Base-by-base conservation (phyloP, 148 eudicot species). In the Rhododendron henanense region DNA sequence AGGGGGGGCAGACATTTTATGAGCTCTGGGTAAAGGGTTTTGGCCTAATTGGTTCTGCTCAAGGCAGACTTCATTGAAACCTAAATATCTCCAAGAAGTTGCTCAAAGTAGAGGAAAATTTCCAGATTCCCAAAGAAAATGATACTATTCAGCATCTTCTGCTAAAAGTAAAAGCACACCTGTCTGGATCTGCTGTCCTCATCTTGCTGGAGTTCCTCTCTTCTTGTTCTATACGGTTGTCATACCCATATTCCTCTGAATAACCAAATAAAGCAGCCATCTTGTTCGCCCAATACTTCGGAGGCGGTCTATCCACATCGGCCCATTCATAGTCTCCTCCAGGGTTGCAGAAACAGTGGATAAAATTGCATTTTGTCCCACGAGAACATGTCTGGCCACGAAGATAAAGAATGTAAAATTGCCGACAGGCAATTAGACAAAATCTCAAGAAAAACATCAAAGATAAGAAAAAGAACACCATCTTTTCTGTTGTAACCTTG, bases 261-360 rank as follows among this genome's bases (percentile, higher is more conserved):
- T 91, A 89, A 44, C 99, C 99, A 90, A 96, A 96, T 78, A 96
- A 92, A 84, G 94, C 94, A 89, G 81, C 91, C 99, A 96, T 95
- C 90, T 92, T 90, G 57, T 85, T 85, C 71, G 88, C 87, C 98
- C 99, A 95, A 85, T 92, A 94, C 35, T 91, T 93, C 15, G 98
- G 98, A 45, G 98, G 93, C 55, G 98, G 94, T 91, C 91, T 95
- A 89, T 95, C 98, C 96, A 92, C 91, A 89, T 95, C 99, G 79
- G 98, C 98, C 99, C 98, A 96, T 92, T 95, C 98, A 91, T 96
- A 96, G 79, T 96, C 98, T 81, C 98, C 98, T 78, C 95, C 97
- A 82, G 99, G 99, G 91, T 96, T 96, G 73, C 89, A 93, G 86
- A 96, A 96, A 90, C 97, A 96, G 85, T 96, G 98, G 74, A 95